These are phyloP conservation scores for Trichomonascaceae sp. DNA, from an alignment of 1,139 yeast genomes.

Conservation along the genomic window DNA sequence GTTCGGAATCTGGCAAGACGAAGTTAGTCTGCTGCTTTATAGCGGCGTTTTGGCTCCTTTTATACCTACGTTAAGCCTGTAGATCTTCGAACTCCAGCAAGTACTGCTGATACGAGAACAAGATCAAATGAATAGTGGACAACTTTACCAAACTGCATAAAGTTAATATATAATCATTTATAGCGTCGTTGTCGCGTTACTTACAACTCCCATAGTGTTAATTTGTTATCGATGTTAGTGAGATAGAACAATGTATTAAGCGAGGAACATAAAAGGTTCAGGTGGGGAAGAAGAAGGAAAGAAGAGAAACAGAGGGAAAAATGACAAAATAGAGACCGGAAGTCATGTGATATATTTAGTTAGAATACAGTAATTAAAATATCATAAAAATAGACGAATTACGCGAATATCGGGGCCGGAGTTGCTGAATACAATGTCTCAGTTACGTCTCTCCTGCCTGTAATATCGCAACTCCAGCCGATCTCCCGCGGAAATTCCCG, in stretches of 20 bases:
- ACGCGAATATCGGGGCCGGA: too few species aligned
- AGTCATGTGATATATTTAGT: too few species aligned
- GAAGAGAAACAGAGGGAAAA: background rate
- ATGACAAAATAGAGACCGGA: too few species aligned
- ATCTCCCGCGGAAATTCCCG: slow-evolving; percentile 3
- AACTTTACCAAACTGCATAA: slow-evolving; percentile 27
- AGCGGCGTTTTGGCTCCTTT: background rate
- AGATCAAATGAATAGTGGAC: slow-evolving; percentile 70
- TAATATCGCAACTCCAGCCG: slow-evolving; percentile 1
- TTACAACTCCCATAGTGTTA: slow-evolving; percentile 16
- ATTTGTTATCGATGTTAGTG: background rate
- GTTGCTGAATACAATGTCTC: background rate
- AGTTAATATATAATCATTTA: background rate
- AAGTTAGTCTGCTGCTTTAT: background rate
- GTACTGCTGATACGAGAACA: slow-evolving; percentile 67
- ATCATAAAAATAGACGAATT: too few species aligned
- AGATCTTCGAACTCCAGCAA: slow-evolving; percentile 85
- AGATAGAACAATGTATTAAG: background rate
- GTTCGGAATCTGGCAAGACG: slow-evolving; percentile 27
- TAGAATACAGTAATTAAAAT: too few species aligned
- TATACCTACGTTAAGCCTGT: slow-evolving; percentile 64
- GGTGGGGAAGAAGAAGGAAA: background rate
- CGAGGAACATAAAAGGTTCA: too few species aligned
- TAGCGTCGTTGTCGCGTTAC: background rate
- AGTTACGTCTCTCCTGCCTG: background rate